phyloP scores from a whole-genome alignment of 1,139 yeast genomes.

The Candida pseudoviswanathii region DNA sequence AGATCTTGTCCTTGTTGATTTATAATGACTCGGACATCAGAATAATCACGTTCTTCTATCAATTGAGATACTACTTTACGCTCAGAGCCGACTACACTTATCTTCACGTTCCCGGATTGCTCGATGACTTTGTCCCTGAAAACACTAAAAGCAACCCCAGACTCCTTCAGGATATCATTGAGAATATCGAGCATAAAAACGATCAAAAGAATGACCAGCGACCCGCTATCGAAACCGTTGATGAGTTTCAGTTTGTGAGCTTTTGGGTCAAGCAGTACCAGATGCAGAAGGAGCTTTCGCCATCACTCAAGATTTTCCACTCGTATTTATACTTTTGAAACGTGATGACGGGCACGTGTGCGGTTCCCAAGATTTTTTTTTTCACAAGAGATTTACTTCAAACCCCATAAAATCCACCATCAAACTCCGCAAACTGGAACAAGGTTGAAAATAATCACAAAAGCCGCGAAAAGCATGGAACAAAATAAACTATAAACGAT shows the following conservation, averaged over 20 bases:
- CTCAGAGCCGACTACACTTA: conserved; percentile 12
- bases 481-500: too few relatives aligned
- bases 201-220: too few relatives aligned
- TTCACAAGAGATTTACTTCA: too few relatives aligned
- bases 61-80: conserved; percentile 12
- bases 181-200: too few relatives aligned
- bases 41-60: conserved; percentile 11
- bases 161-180: too few relatives aligned
- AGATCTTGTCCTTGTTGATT: conserved; percentile 11
- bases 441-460: too few relatives aligned
- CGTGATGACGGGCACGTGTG: too few relatives aligned
- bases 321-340: background rate
- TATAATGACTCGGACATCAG: background rate
- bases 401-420: too few relatives aligned
- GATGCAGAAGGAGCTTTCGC: background rate
- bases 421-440: too few relatives aligned
- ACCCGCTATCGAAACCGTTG: background rate
- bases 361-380: too few relatives aligned
- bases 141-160: background rate
- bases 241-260: conserved; percentile 6
- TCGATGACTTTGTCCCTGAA: conserved; percentile 8
- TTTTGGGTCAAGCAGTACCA: conserved; percentile 10
- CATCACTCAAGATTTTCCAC: background rate
- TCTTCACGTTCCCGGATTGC: conserved; percentile 10
- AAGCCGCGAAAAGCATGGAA: too few relatives aligned